Base-by-base conservation (phyloP, 2,329 filamentous ascomycete species). In the Epichloe hybrida region DNA sequence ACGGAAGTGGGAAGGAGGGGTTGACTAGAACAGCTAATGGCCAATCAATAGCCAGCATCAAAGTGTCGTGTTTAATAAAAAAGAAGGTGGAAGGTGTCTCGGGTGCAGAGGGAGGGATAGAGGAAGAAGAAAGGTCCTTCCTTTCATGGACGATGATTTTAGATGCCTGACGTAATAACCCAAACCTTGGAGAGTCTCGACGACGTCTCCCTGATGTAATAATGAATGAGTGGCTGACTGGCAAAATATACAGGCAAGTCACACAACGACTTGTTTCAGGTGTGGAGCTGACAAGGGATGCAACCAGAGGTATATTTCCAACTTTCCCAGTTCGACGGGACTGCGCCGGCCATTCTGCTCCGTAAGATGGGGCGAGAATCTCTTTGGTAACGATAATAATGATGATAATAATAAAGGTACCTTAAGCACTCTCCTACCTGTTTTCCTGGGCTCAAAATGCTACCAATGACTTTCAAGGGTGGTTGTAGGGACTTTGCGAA, bases 161-260 rank as follows among this genome's bases (percentile, higher is more conserved):
- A 11, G 17, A 43, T 43, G 17, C 13, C 34, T 37, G 39, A 49
- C 47, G 47, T 43, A 37, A 36, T 36, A 9, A 6, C 15, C 20
- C 15, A 15, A 41, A 6, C 7, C 6, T 5, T 42, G 39, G 12
- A 36, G 31, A 42, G 31, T 23, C 37, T 38, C 3, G 23, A 15
- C 46, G 39, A 49, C 39, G 47, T 49, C 39, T 49, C 43, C 31
- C 47, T 49, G 47, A 49, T 49, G 47, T 49, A 49, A 49, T 43
- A 37, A 49, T 43, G 17, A 20, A 43, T 43, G 17, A 15, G 46
- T 39, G 23, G 23, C 23, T 11, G 15, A 15, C 17, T 2, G 36
- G 36, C 15, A n/a, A 38, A 38, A 13, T 37, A 12, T 37, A 13
- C 5, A 13, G 12, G 15, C 15, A n/a, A n/a, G 12, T 13, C 12